A percentile compares a stretch with the other conserved stretches of the same genome.
Evolutionary conservation across 2,329 filamentous ascomycete species (phyloP).

Genomic region (Fusarium nisikadoi): DNA sequence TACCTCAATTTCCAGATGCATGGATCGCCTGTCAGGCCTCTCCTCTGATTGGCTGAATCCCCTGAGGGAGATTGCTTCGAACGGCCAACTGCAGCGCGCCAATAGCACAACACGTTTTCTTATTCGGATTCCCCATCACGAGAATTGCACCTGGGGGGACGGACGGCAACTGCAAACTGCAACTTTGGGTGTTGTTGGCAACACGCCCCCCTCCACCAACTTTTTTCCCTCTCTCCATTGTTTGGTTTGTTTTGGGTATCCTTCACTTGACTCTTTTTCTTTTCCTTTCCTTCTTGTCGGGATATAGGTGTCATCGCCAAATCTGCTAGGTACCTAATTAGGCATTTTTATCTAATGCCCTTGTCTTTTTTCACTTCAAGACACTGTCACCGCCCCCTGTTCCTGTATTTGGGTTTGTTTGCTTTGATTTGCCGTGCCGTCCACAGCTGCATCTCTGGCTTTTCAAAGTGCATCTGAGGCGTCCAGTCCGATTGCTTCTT

Average conservation of each 20-base stretch:
- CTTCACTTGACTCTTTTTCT: neutral
- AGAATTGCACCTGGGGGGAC: constrained; percentile 4
- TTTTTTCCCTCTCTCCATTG: neutral
- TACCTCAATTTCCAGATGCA: constrained; percentile 25
- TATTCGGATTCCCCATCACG: constrained; percentile 37
- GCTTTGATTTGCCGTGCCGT: neutral
- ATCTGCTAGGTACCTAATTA: neutral
- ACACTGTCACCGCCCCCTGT: constrained; percentile 23
- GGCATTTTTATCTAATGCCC: constrained; percentile 5
- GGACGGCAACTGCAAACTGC: neutral
- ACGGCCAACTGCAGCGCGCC: constrained; percentile 19
- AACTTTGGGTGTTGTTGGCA: neutral
- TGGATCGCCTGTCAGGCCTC: constrained; percentile 20
- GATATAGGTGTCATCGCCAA: neutral
- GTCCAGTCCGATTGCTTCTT: constrained; percentile 24
- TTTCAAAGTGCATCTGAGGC: constrained; percentile 16
- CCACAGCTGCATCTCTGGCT: constrained; percentile 14
- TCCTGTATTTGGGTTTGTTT: constrained; percentile 8
- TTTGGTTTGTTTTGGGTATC: neutral
- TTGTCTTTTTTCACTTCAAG: constrained; percentile 8
- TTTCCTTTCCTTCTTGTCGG: neutral
- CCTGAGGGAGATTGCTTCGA: constrained; percentile 33
- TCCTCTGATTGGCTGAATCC: constrained; percentile 32
- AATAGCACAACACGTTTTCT: constrained; percentile 46
- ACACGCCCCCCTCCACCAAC: constrained; percentile 19